Evolutionary conservation across 257 asterid species (phyloP).

Genomic region (Capsicum baccatum): DNA sequence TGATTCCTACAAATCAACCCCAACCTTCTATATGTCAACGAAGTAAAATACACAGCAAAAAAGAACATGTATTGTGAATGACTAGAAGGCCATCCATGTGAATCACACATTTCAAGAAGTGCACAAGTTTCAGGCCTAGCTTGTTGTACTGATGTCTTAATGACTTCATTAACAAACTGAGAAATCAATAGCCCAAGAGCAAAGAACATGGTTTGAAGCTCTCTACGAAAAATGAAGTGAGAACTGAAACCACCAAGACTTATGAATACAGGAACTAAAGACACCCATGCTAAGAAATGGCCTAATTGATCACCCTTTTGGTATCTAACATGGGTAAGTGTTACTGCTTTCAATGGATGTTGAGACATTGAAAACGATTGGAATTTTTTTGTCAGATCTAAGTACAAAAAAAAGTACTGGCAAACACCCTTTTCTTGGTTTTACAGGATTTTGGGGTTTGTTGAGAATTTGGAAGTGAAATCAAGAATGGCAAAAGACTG

Average conservation of each 20-base stretch:
- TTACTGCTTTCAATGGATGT: constrained; percentile 67
- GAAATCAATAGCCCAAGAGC: constrained; percentile 79
- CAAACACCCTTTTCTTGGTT: background rate
- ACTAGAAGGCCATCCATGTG: constrained; percentile 99
- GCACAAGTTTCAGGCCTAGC: constrained; percentile 92
- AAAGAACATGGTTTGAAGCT: constrained; percentile 88
- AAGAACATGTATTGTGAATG: constrained; percentile 92
- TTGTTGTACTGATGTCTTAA: constrained; percentile 74
- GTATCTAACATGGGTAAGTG: constrained; percentile 87
- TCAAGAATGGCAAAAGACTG: background rate
- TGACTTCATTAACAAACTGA: constrained; percentile 70
- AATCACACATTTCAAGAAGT: constrained; percentile 86
- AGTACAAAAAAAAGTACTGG: background rate
- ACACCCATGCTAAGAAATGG: constrained; percentile 79
- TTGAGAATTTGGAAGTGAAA: no score
- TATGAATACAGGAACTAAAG: constrained; percentile 86
- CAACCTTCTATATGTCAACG: constrained; percentile 52
- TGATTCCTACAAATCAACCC: constrained; percentile 69
- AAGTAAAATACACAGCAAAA: constrained; percentile 72
- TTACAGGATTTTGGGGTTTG: background rate
- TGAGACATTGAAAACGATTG: constrained; percentile 28
- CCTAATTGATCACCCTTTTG: constrained; percentile 75
- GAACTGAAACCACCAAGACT: constrained; percentile 86
- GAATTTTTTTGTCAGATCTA: background rate
- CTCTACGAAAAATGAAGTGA: constrained; percentile 91